Percentiles rank a stretch among this genome's conserved stretches.
phyloP scores from a whole-genome alignment of 768 basidiomycete genomes.

The Termitomyces sp. region DNA sequence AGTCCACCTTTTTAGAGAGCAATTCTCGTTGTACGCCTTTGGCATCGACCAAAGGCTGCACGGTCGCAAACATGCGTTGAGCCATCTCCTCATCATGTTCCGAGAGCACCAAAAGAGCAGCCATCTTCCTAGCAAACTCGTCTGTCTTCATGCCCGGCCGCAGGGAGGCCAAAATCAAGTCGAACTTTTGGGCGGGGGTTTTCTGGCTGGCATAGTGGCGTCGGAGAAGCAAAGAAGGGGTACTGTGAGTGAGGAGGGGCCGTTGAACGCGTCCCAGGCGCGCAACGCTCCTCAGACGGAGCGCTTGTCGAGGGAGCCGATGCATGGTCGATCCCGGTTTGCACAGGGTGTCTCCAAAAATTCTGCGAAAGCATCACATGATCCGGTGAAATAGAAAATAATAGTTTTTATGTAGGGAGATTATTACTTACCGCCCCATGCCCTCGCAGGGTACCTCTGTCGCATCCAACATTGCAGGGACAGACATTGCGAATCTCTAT shows the following conservation, averaged over 20 bases:
- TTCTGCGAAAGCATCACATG: conserved; percentile 12
- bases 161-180: conserved; percentile 8
- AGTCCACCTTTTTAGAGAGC: background rate
- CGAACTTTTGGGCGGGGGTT: conserved; percentile 13
- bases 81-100: background rate
- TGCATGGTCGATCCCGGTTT: conserved; percentile 14
- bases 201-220: conserved; percentile 15
- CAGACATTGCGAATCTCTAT: conserved; percentile 54
- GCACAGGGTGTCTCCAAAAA: conserved; percentile 7
- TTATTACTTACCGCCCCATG: conserved; percentile 7
- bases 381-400: background rate
- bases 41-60: background rate
- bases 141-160: background rate
- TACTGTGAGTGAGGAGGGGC: background rate
- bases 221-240: background rate
- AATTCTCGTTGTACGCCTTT: background rate
- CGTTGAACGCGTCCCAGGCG: conserved; percentile 26
- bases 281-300: conserved; percentile 16
- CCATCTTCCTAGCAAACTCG: background rate
- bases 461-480: conserved; percentile 40
- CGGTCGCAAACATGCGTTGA: background rate
- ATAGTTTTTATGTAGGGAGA: background rate
- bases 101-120: background rate
- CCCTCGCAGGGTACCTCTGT: conserved; percentile 29
- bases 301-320: conserved; percentile 18